phyloP scores from a whole-genome alignment of 1,139 yeast species.

The Saccharomycopsis crataegensis region DNA sequence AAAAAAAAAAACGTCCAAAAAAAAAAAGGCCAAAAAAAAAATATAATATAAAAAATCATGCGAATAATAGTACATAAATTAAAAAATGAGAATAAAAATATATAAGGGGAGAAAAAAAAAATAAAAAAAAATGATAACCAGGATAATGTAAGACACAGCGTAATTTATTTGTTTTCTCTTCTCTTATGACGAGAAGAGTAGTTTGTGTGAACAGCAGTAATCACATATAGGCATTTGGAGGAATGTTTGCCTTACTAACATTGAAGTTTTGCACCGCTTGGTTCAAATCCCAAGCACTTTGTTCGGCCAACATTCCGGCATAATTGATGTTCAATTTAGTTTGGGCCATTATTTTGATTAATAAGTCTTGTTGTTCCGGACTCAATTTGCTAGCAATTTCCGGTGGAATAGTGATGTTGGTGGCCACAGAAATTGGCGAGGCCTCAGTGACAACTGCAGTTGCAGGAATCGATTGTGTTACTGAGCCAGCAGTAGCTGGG shows the following conservation, averaged over 20 bases:
- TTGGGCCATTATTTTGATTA: conserved; percentile 58
- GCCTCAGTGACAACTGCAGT: conserved; percentile 12
- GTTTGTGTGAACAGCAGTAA: not conserved
- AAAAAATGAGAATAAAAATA: not conserved
- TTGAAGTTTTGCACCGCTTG: conserved; percentile 66
- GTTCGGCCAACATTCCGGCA: conserved; percentile 80
- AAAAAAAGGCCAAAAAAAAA: conserved; percentile 24
- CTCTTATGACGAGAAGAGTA: not conserved
- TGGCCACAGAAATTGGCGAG: conserved; percentile 24
- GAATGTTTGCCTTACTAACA: conserved; percentile 48
- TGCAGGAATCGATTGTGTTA: conserved; percentile 6
- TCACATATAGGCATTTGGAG: conserved; percentile 46
- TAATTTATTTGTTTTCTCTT: too few species aligned
- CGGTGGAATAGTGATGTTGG: conserved; percentile 35
- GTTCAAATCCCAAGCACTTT: conserved; percentile 77
- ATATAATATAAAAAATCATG: not conserved
- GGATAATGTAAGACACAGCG: not conserved
- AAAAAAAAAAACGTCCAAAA: conserved; percentile 13
- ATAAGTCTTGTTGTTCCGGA: conserved; percentile 56
- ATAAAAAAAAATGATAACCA: not conserved
- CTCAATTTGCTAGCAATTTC: conserved; percentile 47
- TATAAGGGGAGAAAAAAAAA: not conserved
- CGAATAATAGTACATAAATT: too few species aligned
- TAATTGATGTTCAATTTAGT: conserved; percentile 74
- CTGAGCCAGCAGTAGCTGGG: conserved; percentile 12